Conservation (phyloP, 768 basidiomycete genomes). For the Pleurotus cornucopiae region DNA sequence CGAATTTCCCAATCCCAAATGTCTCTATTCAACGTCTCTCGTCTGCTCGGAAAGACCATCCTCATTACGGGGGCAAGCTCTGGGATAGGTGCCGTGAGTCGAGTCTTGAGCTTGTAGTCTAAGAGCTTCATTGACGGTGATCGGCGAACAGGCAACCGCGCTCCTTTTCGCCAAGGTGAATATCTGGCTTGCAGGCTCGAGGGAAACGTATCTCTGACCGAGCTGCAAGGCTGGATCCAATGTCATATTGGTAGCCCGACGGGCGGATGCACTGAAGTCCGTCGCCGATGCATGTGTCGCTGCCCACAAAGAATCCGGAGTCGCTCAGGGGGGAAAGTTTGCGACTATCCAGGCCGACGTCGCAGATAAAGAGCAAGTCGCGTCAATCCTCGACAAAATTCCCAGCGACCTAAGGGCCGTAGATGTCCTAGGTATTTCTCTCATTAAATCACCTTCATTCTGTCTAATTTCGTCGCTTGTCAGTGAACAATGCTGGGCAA, state of each 20-base stretch:
- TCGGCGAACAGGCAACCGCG: slow-evolving; percentile 65
- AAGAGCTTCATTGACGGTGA: not conserved
- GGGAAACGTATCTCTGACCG: not conserved
- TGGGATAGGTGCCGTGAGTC: slow-evolving; percentile 82
- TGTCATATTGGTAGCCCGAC: slow-evolving; percentile 78
- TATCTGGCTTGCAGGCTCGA: not conserved
- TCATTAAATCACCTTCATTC: slow-evolving; percentile 13
- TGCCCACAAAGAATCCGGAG: slow-evolving; percentile 70
- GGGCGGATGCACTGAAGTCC: slow-evolving; percentile 65
- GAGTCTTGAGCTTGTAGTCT: not conserved
- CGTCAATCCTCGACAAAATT: slow-evolving; percentile 65
- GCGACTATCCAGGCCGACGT: slow-evolving; percentile 74
- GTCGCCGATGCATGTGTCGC: slow-evolving; percentile 63
- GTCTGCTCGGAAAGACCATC: slow-evolving; percentile 80
- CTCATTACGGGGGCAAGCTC: slow-evolving; percentile 87
- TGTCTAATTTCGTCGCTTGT: not conserved
- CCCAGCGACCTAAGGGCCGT: slow-evolving; percentile 67
- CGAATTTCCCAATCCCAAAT: slow-evolving; percentile 27
- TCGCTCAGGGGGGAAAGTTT: slow-evolving; percentile 76
- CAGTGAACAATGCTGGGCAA: slow-evolving; percentile 72
- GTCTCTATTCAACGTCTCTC: slow-evolving; percentile 80
- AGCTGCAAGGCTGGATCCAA: slow-evolving; percentile 73
- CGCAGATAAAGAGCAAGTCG: slow-evolving; percentile 69
- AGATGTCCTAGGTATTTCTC: slow-evolving; percentile 69
- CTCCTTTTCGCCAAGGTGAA: slow-evolving; percentile 84